phyloP scores from a whole-genome alignment of 1,284 basidiomycete species.

The Anthracocystis panici-leucophaei region DNA sequence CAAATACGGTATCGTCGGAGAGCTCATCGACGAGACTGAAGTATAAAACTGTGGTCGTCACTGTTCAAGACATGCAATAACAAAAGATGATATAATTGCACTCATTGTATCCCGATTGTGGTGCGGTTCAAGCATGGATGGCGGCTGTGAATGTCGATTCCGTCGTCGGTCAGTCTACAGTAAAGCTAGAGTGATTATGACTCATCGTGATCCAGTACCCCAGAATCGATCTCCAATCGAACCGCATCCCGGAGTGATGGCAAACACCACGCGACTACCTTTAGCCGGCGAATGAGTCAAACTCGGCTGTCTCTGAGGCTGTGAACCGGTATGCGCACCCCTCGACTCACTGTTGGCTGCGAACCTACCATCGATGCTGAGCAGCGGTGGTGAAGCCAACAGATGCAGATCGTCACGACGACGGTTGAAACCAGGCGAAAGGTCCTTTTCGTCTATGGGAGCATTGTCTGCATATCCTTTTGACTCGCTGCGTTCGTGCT shows the following conservation, averaged over 20 bases:
- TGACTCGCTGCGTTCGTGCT: slow-evolving; percentile 15
- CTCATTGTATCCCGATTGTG: not conserved
- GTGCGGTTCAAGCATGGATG: not conserved
- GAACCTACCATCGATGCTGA: slow-evolving; percentile 23
- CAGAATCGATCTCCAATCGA: slow-evolving; percentile 67
- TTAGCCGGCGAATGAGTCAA: slow-evolving; percentile 20
- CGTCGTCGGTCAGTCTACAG: not conserved
- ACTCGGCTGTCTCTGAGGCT: slow-evolving; percentile 15
- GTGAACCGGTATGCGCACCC: no score
- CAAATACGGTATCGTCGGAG: slow-evolving; percentile 66
- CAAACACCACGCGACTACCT: slow-evolving; percentile 58
- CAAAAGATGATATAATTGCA: not conserved
- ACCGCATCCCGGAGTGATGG: slow-evolving; percentile 64
- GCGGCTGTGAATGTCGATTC: not conserved
- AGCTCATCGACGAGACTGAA: slow-evolving; percentile 63
- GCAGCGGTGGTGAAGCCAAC: slow-evolving; percentile 26
- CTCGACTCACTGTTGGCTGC: slow-evolving; percentile 4
- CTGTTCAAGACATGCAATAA: not conserved
- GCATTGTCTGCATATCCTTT: slow-evolving; percentile 12
- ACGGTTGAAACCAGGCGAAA: slow-evolving; percentile 30
- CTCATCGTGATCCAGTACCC: slow-evolving; percentile 52
- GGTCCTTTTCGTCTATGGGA: slow-evolving; percentile 37
- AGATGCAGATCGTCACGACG: slow-evolving; percentile 24
- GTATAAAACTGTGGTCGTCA: not conserved
- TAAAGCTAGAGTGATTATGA: not conserved